Percentiles rank a stretch among this genome's conserved stretches.
These are phyloP conservation scores for Pseudogymnoascus sp. DNA, from an alignment of 2,329 filamentous ascomycete species.

Conservation along the genomic window DNA sequence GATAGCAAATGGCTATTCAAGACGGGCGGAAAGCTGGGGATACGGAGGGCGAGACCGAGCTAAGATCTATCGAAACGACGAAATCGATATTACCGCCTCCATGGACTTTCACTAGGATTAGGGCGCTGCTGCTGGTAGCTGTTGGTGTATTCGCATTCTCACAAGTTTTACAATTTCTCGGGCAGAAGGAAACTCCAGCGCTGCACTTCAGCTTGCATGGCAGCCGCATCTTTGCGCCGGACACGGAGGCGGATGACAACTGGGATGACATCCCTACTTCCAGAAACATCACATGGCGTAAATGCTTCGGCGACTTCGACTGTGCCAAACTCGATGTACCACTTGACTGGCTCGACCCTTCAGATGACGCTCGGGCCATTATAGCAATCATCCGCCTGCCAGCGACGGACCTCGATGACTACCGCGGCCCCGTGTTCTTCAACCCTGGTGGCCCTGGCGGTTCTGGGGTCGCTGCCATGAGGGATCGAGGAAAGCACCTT, in stretches of 20 bases:
- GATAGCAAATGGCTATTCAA: background rate
- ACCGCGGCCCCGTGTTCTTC: constrained; percentile 31
- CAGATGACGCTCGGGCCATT: constrained; percentile 12
- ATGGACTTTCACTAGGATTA: background rate
- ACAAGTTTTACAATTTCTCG: background rate
- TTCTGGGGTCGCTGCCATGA: constrained; percentile 29
- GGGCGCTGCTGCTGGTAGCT: background rate
- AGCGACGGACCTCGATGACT: constrained; percentile 17
- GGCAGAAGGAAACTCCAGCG: background rate
- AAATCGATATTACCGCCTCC: background rate
- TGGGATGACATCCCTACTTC: background rate
- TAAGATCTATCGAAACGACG: too few relatives aligned
- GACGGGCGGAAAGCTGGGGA: background rate
- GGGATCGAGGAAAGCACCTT: constrained; percentile 23
- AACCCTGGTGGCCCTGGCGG: constrained; percentile 43
- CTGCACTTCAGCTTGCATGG: background rate
- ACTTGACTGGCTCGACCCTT: constrained; percentile 20
- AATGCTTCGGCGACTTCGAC: background rate
- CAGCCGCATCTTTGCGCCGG: background rate
- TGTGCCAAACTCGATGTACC: constrained; percentile 10
- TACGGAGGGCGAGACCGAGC: background rate
- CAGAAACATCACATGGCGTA: background rate
- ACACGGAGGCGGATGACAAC: background rate
- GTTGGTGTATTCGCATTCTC: background rate
- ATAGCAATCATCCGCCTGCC: constrained; percentile 18